Evolutionary conservation across 148 eudicot genomes (phyloP), one percentile per base, ranked within the genome.

Genomic region (Arbutus unedo): DNA sequence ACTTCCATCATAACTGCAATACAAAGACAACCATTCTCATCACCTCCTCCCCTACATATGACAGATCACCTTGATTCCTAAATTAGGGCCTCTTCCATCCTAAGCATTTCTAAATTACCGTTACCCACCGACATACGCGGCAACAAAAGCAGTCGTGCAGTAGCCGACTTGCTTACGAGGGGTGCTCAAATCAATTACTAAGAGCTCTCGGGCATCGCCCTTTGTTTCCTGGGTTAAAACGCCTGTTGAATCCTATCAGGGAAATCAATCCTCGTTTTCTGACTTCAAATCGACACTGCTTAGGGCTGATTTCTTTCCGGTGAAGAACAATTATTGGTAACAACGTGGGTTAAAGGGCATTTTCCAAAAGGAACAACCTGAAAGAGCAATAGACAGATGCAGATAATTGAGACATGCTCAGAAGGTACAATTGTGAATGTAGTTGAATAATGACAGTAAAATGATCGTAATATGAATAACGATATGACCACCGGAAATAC

Each of bases 331-430:
- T 59, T 44, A 25, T 60, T 31, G 7, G 45, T 13, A 31, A 53
- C 74, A 41, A 64, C 25, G 49, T 44, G 54, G 0, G 31, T 83
- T 62, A 3, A 77, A 49, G 78, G 25, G 9, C 82, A 75, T 13
- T 48, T 79, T 43, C 79, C 71, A 4, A 70, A 81, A 67, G 88
- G 85, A 82, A 88, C 87, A 66, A 88, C 85, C 91, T 91, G 75
- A 51, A 85, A 53, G 6, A 86, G 47, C 43, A 79, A 75, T 9
- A 19, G 80, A 80, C 54, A 71, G 78, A 59, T 44, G 72, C 19
- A 3, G 41, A 54, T 74, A 25, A 10, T 54, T 4, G 1, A 71
- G 25, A 25, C 6, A 0, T 15, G 11, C 10, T 16, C 43, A 4
- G 8, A 49, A 0, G 18, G 45, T 16, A 70, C 60, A 41, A 49